Base-by-base conservation (phyloP, 2,329 filamentous ascomycete genomes). In the Xylariomycetidae sp. region DNA sequence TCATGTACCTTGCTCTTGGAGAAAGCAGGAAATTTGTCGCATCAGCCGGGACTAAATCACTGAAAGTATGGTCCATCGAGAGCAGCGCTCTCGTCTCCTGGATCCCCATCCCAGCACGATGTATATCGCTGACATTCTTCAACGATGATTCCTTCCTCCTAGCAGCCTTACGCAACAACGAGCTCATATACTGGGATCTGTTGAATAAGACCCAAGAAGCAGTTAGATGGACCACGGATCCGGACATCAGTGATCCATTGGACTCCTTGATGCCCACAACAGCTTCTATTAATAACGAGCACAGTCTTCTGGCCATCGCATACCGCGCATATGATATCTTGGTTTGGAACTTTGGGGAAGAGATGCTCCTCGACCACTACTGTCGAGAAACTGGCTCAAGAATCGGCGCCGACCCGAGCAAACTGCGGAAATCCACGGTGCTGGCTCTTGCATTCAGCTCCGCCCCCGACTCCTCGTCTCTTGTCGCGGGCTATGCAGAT, bases 401-500 rank as follows among this genome's bases (percentile, higher is more conserved):
- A n/a, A n/a, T n/a, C n/a, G n/a, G n/a, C n/a, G n/a, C n/a, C n/a
- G n/a, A n/a, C n/a, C n/a, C n/a, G n/a, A n/a, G n/a, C n/a, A n/a
- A n/a, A n/a, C n/a, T n/a, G 7, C 14, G 34, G 1, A 17, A 16
- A 13, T 27, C 23, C 6, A 32, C 31, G 17, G 28, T 38, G 7
- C 31, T 27, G 5, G 38, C 33, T n/a, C 10, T 34, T 4, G 39
- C 36, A n/a, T 31, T 37, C 8, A 29, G 40, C 3, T 28, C 27
- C 7, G 34, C 39, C 2, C 44, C 40, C 1, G 47, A 49, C 1
- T 27, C 22, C 9, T 43, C 39, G 30, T 11, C 31, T 53, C 1
- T 33, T 59, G 51, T 52, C 1, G 53, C 46, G 15, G 42, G 46
- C 1, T 59, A 55, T 17, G 18, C 34, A 0, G 53, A 57, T 22